These are phyloP conservation scores for Fonsecaea pugnacius DNA, from an alignment of 2,329 filamentous ascomycete genomes.

Conservation along the genomic window DNA sequence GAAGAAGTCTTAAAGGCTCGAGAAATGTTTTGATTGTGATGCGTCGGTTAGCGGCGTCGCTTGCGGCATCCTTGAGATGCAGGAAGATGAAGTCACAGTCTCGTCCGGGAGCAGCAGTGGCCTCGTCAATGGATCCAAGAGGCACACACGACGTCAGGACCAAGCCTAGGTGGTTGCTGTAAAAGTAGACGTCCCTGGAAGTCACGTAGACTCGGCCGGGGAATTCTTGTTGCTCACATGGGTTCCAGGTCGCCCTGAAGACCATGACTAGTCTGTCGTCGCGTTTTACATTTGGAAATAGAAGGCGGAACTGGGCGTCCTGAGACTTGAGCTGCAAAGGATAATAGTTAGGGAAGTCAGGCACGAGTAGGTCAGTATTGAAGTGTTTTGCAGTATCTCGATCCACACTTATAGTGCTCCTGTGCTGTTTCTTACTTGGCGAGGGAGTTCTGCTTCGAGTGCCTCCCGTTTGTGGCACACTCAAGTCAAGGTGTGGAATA, in stretches of 20 bases:
- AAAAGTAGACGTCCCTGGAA: conserved; percentile 87
- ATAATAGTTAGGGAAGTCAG: conserved; percentile 72
- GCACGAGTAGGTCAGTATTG: conserved; percentile 41
- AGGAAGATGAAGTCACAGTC: conserved; percentile 93
- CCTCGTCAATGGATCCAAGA: conserved; percentile 78
- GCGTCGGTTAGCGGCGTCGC: conserved; percentile 67
- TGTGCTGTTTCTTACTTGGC: conserved; percentile 49
- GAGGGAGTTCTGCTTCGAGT: conserved; percentile 37
- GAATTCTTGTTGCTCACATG: conserved; percentile 75
- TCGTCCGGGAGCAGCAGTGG: conserved; percentile 84
- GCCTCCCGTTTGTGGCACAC: conserved; percentile 32
- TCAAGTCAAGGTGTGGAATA: conserved; percentile 31
- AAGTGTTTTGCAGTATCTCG: conserved; percentile 46
- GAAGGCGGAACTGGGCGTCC: conserved; percentile 87
- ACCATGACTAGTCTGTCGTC: conserved; percentile 87
- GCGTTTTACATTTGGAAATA: conserved; percentile 79
- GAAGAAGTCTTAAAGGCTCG: conserved; percentile 80
- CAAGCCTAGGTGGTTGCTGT: conserved; percentile 90
- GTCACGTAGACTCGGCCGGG: conserved; percentile 88
- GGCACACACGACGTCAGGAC: conserved; percentile 80
- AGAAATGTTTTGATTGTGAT: conserved; percentile 92
- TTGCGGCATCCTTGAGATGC: conserved; percentile 70
- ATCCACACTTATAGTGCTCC: conserved; percentile 63
- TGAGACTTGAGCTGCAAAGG: conserved; percentile 81
- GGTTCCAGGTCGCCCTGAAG: conserved; percentile 88